These are phyloP conservation scores for Lantana camara DNA, from an alignment of 257 asterid genomes.

Conservation along the genomic window DNA sequence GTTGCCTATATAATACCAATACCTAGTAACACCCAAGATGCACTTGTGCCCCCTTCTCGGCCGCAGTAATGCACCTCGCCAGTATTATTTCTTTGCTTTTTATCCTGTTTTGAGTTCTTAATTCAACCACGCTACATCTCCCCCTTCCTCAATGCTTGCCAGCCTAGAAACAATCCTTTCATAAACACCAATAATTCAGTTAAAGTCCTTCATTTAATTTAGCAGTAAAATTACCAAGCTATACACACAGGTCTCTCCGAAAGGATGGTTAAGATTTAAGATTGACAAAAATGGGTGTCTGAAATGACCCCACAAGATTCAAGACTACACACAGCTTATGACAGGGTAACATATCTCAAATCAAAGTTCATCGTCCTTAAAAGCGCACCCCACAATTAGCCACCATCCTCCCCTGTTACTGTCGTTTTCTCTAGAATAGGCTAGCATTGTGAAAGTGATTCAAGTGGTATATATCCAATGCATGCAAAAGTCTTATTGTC, in stretches of 20 bases:
- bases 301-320: conserved; percentile 21
- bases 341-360: conserved; percentile 3
- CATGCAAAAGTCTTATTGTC: conserved; percentile 8
- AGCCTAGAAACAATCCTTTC: neutral
- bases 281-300: no score
- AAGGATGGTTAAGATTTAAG: no score
- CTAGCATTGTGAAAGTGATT: conserved; percentile 34
- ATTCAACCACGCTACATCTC: neutral
- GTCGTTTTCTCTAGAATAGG: conserved; percentile 11
- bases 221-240: no score
- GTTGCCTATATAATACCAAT: no score
- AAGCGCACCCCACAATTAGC: conserved; percentile 6
- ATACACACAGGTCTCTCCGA: no score
- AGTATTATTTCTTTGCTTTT: conserved; percentile 6
- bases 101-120: neutral
- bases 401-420: conserved; percentile 1
- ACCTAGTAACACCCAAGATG: no score
- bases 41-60: neutral
- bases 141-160: neutral
- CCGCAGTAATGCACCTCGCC: neutral
- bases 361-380: neutral
- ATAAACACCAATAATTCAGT: no score
- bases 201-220: no score
- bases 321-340: no score
- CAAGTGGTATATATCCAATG: conserved; percentile 31